phyloP scores from a whole-genome alignment of 1,139 yeast species.

The Lodderomyces oxycetoniae region DNA sequence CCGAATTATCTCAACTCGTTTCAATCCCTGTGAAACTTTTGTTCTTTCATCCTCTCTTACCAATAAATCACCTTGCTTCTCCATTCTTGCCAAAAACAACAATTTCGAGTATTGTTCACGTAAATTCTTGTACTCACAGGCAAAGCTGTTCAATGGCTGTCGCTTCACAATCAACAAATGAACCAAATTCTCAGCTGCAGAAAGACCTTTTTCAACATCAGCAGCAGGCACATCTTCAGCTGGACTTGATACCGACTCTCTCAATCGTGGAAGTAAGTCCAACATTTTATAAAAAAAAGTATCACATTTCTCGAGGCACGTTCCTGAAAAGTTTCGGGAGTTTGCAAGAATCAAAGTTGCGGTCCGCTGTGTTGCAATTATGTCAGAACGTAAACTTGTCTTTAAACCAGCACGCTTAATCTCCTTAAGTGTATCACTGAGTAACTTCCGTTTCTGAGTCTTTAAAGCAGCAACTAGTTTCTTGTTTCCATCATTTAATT shows the following conservation, averaged over 20 bases:
- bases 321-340: constrained; percentile 40
- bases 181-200: constrained; percentile 72
- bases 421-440: constrained; percentile 74
- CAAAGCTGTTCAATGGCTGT: constrained; percentile 37
- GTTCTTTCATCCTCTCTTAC: constrained; percentile 18
- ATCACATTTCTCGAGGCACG: constrained; percentile 45
- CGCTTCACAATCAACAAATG: constrained; percentile 49
- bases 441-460: constrained; percentile 69
- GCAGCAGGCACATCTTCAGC: constrained; percentile 71
- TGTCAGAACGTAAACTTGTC: constrained; percentile 59
- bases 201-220: constrained; percentile 73
- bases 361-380: constrained; percentile 56
- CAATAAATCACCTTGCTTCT: constrained; percentile 11
- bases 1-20: constrained; percentile 16
- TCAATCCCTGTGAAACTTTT: not conserved
- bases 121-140: constrained; percentile 15
- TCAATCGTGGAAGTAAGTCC: constrained; percentile 75
- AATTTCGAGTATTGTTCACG: constrained; percentile 15
- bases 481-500: constrained; percentile 68
- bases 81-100: constrained; percentile 16
- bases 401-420: constrained; percentile 72
- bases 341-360: constrained; percentile 60
- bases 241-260: constrained; percentile 57
- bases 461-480: constrained; percentile 68
- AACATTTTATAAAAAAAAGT: constrained; percentile 61